Base-by-base conservation (phyloP, 2,329 filamentous ascomycete genomes). In the Trichoderma simmonsii region DNA sequence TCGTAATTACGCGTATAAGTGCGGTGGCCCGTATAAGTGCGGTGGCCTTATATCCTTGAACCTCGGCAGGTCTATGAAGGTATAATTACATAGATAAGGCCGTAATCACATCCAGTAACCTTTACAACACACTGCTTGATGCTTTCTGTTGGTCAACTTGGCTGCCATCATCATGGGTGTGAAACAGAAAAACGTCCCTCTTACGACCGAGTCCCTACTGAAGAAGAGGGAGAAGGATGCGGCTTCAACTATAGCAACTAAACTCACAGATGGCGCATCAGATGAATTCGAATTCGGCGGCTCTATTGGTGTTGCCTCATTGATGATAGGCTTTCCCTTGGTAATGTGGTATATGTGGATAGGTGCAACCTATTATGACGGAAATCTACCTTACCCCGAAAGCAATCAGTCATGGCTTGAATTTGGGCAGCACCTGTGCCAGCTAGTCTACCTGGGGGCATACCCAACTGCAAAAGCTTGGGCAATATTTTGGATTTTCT, bases 281-380 rank as follows among this genome's bases (percentile, higher is more conserved):
- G 89, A 87, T 74, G 84, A 88, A 74, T 88, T 89, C 76, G 96
- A 99, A 80, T 99, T 98, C 79, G 95, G 95, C 74, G 96, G 96
- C 72, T 91, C 93, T 3, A 80, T 87, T n/a, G 95, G 96, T 70
- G 92, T 95, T 56, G 83, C 88, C 18, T 85, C 88, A 75, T 94
- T 98, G 89, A 98, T 98, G 94, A 87, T 94, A 74, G 90, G 92
- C 60, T 99, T 98, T 83, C 96, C 96, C n/a, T 74, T 91, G 43
- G 87, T 99, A 77, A 98, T 98, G 95, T 98, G 93, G 88, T 98
- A 98, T 85, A 97, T 98, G 95, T 98, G 95, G 95, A 91, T 97
- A 81, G 96, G 96, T 67, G 93, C 95, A 34, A 95, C 91, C 64
- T 97, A 95, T 84, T 98, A 98, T 83, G 86, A 94, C 79, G 95